Conservation (phyloP, 495 filamentous ascomycete species). For the Bryoglossum gracile region DNA sequence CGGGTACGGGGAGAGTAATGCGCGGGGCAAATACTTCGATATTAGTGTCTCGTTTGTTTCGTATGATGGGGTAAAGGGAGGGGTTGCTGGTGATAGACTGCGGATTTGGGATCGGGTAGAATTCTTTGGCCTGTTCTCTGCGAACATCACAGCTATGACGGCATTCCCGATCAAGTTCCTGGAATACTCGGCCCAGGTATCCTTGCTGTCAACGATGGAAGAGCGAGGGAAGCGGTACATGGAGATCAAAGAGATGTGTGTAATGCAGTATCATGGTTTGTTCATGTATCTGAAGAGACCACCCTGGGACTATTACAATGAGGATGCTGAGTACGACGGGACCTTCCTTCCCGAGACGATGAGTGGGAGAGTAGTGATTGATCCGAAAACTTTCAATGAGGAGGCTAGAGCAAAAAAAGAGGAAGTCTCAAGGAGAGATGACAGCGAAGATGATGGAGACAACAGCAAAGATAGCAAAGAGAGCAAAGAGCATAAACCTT, state of each 20-base stretch:
- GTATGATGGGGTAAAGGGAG: slow-evolving; percentile 3
- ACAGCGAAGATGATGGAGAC: neutral
- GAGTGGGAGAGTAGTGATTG: slow-evolving; percentile 30
- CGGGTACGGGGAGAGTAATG: slow-evolving; percentile 3
- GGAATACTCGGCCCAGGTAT: slow-evolving; percentile 18
- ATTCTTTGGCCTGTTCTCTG: slow-evolving; percentile 5
- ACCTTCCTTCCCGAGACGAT: slow-evolving; percentile 26
- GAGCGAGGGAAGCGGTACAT: slow-evolving; percentile 17
- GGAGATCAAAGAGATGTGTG: slow-evolving; percentile 12
- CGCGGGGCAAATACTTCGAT: slow-evolving; percentile 9
- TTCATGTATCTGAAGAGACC: slow-evolving; percentile 24
- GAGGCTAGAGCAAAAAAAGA: slow-evolving; percentile 20
- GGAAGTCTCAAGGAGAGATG: neutral
- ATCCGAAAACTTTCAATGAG: slow-evolving; percentile 31
- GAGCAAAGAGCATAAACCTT: neutral
- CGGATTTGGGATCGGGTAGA: slow-evolving; percentile 6
- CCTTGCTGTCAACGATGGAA: slow-evolving; percentile 20
- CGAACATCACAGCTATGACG: neutral
- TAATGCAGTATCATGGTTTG: slow-evolving; percentile 28
- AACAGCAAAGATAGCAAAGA: slow-evolving; percentile 1
- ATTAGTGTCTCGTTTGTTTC: slow-evolving; percentile 1
- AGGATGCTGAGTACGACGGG: slow-evolving; percentile 18
- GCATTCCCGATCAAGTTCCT: slow-evolving; percentile 19
- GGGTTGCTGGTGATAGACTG: slow-evolving; percentile 4
- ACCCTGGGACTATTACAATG: slow-evolving; percentile 25